Percentiles rank a stretch among this genome's conserved stretches.
Conservation (phyloP, 306 rosid species). For the Casuarina glauca region DNA sequence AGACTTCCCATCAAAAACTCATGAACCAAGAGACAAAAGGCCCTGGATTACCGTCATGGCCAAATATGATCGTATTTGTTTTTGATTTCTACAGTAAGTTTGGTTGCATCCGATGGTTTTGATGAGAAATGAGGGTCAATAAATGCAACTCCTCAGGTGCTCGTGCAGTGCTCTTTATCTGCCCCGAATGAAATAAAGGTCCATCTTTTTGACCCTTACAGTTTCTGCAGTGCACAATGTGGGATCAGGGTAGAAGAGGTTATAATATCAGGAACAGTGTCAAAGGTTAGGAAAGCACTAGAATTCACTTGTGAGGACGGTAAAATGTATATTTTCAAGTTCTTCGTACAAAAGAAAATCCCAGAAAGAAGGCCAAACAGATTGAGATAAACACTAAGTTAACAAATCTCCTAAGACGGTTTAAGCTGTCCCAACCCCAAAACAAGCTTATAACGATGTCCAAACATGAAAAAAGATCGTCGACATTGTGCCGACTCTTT, state of each 20-base stretch:
- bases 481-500: not conserved
- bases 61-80: not conserved
- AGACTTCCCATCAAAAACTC: not conserved
- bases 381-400: not conserved
- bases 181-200: too few relatives aligned
- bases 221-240: too few relatives aligned
- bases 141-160: not conserved
- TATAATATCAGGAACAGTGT: too few relatives aligned
- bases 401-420: not conserved
- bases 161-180: too few relatives aligned
- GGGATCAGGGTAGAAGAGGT: too few relatives aligned
- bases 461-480: not conserved
- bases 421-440: not conserved
- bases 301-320: too few relatives aligned
- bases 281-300: too few relatives aligned
- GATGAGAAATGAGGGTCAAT: not conserved
- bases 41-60: not conserved
- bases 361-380: too few relatives aligned
- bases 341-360: too few relatives aligned
- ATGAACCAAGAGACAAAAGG: not conserved
- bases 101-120: not conserved
- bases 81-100: not conserved
- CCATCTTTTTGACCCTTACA: too few relatives aligned
- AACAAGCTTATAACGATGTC: not conserved
- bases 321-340: too few relatives aligned